Base-by-base conservation (phyloP, 2,329 filamentous ascomycete genomes). In the Cladosporium oxysporum region DNA sequence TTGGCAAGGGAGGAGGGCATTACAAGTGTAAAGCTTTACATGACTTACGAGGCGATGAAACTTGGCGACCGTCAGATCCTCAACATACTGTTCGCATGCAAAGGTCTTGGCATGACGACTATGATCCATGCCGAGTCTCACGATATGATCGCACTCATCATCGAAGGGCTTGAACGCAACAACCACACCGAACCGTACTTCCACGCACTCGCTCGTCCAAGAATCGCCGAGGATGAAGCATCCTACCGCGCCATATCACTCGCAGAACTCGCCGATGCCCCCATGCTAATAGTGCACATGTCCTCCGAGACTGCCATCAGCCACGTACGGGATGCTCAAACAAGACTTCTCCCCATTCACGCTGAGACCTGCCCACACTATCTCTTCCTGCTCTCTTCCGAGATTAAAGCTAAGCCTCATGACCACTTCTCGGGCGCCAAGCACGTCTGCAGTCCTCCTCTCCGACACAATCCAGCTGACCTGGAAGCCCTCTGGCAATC, bases 241-340 rank as follows among this genome's bases (percentile, higher is more conserved):
- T 82, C 77, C 5, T 81, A 85, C 71, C 80, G 84, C 7, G 82
- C 81, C 53, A 85, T 86, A 65, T 78, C 79, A 2, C 74, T 86
- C 0, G 79, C 83, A 0, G 79, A 83, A 66, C 74, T 86, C 10
- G 80, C 81, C 4, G 80, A 85, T 67, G 79, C 80, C 0, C 84
- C 84, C 0, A 83, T 86, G 58, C 72, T 86, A 44, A 79, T 86
- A 35, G 84, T 86, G 47, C 84, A 85, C 71, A 80, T 85, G 73
- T 81, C 78, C 6, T 83, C 81, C 12, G 72, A 74, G 50, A 69
- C 72, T 4, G 75, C 76, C 0, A 69, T 75, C n/a, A 58, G 62
- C 29, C 76, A 78, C 69, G 75, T 78, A 18, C 70, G 75, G 29
- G 71, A 75, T 50, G 76, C 76, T 7, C 76, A 78, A 66, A 73